These are phyloP conservation scores for Talaromyces sp. DNA, from an alignment of 2,329 filamentous ascomycete genomes.

Conservation along the genomic window DNA sequence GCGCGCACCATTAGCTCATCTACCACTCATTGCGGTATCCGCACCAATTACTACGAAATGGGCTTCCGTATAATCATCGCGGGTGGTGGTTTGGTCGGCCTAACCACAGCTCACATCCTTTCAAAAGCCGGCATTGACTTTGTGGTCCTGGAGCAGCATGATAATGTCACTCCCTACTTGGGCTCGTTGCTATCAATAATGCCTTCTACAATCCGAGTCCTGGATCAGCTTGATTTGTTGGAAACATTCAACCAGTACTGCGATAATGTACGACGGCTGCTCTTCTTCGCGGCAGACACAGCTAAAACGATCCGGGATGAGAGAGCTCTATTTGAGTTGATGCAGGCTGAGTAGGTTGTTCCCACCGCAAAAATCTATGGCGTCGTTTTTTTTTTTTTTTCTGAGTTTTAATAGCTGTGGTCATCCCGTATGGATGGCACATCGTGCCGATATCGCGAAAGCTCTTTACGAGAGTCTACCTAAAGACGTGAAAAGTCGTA, in stretches of 20 bases:
- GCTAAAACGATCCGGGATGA: neutral
- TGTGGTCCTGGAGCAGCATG: constrained; percentile 43
- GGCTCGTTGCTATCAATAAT: constrained; percentile 46
- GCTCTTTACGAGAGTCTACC: constrained; percentile 26
- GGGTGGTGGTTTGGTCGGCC: constrained; percentile 46
- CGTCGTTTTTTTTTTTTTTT: constrained; percentile 19
- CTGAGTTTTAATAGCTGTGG: constrained; percentile 4
- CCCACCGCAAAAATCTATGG: no score
- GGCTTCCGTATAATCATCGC: constrained; percentile 39
- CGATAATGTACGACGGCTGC: constrained; percentile 10
- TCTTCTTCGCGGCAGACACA: constrained; percentile 9
- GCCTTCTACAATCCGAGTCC: constrained; percentile 40
- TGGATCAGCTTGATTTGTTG: constrained; percentile 46
- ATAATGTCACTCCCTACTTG: constrained; percentile 30
- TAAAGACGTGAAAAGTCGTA: constrained; percentile 22
- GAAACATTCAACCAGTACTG: constrained; percentile 27
- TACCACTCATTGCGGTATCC: neutral
- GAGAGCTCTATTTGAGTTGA: neutral
- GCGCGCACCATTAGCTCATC: neutral
- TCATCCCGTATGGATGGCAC: constrained; percentile 8
- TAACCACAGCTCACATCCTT: constrained; percentile 43
- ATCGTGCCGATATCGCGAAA: constrained; percentile 7
- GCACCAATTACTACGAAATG: neutral
- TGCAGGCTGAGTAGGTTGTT: constrained; percentile 17
- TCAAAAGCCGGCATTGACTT: constrained; percentile 44